phyloP scores from a whole-genome alignment of 1,284 basidiomycete species.

The Butyriboletus appendiculatus region DNA sequence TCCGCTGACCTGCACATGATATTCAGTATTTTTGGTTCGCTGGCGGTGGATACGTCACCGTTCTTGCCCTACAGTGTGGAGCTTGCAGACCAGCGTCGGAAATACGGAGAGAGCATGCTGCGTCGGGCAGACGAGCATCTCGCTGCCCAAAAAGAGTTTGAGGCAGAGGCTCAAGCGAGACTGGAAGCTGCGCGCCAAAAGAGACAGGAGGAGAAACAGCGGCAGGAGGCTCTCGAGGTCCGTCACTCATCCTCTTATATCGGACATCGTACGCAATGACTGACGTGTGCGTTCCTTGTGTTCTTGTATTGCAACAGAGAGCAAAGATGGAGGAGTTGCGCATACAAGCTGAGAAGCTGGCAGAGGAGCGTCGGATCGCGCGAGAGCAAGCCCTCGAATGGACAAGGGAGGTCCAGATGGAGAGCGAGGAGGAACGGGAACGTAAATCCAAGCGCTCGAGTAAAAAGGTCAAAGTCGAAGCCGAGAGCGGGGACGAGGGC shows the following conservation, averaged over 20 bases:
- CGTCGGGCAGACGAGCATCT: constrained; percentile 80
- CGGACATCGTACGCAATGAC: neutral
- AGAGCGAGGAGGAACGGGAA: constrained; percentile 77
- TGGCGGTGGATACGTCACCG: constrained; percentile 72
- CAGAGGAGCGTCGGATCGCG: constrained; percentile 70
- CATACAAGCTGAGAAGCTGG: constrained; percentile 65
- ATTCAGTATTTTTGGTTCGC: constrained; percentile 74
- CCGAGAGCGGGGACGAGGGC: constrained; percentile 59
- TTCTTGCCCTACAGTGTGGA: constrained; percentile 84
- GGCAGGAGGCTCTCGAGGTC: constrained; percentile 61
- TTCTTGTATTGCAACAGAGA: constrained; percentile 38
- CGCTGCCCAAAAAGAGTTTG: constrained; percentile 70
- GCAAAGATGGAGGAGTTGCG: constrained; percentile 59
- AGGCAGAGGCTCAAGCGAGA: constrained; percentile 70
- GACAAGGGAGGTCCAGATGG: constrained; percentile 65
- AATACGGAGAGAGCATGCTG: constrained; percentile 86
- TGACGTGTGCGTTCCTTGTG: neutral
- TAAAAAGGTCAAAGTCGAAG: constrained; percentile 55
- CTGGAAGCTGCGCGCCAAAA: constrained; percentile 72
- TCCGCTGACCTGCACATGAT: neutral
- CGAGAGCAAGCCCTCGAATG: constrained; percentile 80
- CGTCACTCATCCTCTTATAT: constrained; percentile 2
- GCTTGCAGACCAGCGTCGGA: constrained; percentile 83
- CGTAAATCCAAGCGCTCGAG: constrained; percentile 57
- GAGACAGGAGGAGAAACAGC: constrained; percentile 66